Conservation (phyloP, 2,329 filamentous ascomycete genomes). For the Beauveria asiatica region DNA sequence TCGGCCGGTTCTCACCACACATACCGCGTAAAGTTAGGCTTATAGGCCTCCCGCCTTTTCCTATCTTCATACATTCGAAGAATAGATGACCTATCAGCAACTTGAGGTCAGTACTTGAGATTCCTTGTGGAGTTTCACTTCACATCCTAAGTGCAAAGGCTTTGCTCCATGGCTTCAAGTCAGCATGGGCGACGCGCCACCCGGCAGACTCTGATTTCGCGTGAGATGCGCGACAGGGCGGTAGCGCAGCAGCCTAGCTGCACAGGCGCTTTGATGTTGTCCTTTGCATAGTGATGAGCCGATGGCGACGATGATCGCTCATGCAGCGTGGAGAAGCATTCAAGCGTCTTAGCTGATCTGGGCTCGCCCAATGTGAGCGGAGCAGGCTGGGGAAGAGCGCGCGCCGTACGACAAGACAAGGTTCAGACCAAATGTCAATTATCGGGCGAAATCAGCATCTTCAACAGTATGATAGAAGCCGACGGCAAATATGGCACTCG, state of each 20-base stretch:
- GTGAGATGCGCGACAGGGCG: background rate
- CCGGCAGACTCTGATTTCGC: background rate
- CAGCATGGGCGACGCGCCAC: background rate
- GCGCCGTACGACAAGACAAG: background rate
- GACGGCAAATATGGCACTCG: background rate
- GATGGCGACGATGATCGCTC: background rate
- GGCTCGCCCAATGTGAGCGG: background rate
- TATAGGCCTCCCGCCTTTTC: no score
- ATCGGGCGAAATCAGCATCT: background rate
- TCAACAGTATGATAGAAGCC: no score
- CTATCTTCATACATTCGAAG: no score
- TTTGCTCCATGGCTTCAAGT: background rate
- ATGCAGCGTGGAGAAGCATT: background rate
- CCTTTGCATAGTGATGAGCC: background rate
- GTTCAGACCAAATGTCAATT: background rate
- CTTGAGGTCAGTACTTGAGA: background rate
- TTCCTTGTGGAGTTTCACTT: background rate
- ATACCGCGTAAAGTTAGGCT: no score
- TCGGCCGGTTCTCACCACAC: no score
- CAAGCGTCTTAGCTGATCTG: background rate
- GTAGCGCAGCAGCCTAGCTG: background rate
- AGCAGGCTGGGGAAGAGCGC: background rate
- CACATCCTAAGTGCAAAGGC: background rate
- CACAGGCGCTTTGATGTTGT: background rate
- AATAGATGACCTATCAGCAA: no score